phyloP scores from a whole-genome alignment of 2,329 filamentous ascomycete species.

The Hypoxylon sp. region DNA sequence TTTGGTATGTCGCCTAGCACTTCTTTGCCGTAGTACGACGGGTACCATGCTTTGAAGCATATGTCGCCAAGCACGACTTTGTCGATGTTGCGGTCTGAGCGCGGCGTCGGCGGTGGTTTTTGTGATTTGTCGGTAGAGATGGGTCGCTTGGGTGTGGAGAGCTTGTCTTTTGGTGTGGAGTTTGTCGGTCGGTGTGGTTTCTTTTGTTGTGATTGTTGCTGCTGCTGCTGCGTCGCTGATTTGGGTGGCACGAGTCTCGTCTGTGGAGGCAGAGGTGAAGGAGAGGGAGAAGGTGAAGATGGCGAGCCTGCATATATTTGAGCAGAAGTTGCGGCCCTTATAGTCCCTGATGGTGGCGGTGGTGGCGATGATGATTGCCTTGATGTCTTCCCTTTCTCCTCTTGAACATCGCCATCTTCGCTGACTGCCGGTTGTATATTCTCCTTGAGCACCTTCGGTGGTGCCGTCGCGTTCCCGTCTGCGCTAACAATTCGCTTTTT shows the following conservation, averaged over 20 bases:
- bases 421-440: slow-evolving; percentile 20
- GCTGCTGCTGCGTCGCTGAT: slow-evolving; percentile 5
- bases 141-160: slow-evolving; percentile 46
- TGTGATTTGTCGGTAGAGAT: slow-evolving; percentile 24
- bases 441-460: slow-evolving; percentile 18
- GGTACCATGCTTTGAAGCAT: slow-evolving; percentile 90
- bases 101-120: slow-evolving; percentile 47
- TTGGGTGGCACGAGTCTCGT: slow-evolving; percentile 9
- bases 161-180: slow-evolving; percentile 4
- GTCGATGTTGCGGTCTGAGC: slow-evolving; percentile 78
- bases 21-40: slow-evolving; percentile 86
- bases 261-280: slow-evolving; percentile 1
- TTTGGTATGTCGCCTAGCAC: slow-evolving; percentile 61
- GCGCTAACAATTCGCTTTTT: slow-evolving; percentile 23
- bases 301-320: slow-evolving; percentile 1
- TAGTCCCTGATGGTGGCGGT: no score
- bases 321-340: slow-evolving; percentile 1
- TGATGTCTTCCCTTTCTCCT: background rate
- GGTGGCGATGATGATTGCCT: no score
- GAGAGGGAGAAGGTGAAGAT: no score
- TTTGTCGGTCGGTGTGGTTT: slow-evolving; percentile 3
- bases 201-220: no score
- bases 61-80: slow-evolving; percentile 87
- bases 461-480: no score
- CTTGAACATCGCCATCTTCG: background rate